phyloP scores from a whole-genome alignment of 2,329 filamentous ascomycete species.

The Verticillium alfalfae region DNA sequence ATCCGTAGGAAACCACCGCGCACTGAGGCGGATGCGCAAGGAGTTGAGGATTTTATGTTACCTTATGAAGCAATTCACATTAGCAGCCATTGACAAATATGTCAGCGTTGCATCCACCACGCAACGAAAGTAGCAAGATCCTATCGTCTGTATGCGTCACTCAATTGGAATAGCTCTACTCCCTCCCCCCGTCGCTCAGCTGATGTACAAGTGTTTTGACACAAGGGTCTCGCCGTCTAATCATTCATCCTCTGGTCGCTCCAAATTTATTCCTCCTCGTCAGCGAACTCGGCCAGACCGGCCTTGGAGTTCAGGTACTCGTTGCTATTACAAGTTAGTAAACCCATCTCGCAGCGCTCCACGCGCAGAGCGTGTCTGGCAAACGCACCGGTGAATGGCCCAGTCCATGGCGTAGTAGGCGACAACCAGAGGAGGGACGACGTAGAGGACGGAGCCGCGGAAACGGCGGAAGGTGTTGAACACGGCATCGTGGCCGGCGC shows the following conservation, averaged over 20 bases:
- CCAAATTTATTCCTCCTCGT: conserved; percentile 28
- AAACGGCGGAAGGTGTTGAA: conserved; percentile 94
- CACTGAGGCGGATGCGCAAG: too few species aligned
- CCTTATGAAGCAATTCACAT: too few species aligned
- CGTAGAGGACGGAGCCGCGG: conserved; percentile 82
- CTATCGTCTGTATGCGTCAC: background rate
- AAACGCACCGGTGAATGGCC: conserved; percentile 79
- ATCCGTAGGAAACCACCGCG: too few species aligned
- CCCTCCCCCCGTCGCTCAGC: conserved; percentile 19
- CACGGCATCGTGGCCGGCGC: conserved; percentile 71
- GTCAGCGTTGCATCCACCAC: too few species aligned
- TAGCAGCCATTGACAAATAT: too few species aligned
- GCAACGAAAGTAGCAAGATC: background rate
- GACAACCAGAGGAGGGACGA: conserved; percentile 69
- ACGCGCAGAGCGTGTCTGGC: background rate
- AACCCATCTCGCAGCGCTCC: background rate
- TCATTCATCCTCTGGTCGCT: conserved; percentile 4
- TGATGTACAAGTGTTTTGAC: conserved; percentile 21
- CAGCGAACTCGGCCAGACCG: conserved; percentile 53
- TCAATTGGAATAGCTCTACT: conserved; percentile 22
- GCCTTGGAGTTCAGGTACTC: conserved; percentile 77
- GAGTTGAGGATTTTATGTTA: too few species aligned
- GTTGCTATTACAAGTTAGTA: conserved; percentile 47
- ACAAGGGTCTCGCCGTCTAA: conserved; percentile 31
- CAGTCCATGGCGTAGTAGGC: conserved; percentile 85